Evolutionary conservation across 345 rosid species (phyloP).

Genomic region (Bruguiera sexangula): DNA sequence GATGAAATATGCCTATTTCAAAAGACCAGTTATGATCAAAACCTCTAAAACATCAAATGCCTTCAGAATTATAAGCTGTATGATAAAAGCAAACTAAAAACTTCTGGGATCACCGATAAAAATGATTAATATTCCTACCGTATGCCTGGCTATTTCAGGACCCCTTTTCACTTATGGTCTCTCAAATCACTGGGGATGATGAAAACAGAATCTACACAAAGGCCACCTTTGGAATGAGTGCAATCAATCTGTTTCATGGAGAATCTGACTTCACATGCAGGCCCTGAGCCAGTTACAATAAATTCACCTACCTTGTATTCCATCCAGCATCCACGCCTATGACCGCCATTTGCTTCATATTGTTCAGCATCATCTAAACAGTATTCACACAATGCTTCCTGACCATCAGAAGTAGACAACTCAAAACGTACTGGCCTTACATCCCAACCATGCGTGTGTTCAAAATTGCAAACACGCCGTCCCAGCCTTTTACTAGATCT

Average conservation of each 20-base stretch:
- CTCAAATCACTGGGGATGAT: slow-evolving; percentile 68
- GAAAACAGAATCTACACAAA: slow-evolving; percentile 88
- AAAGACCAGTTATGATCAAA: slow-evolving; percentile 33
- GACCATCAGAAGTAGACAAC: slow-evolving; percentile 21
- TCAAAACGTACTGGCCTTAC: slow-evolving; percentile 50
- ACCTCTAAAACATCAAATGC: slow-evolving; percentile 32
- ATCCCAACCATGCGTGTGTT: slow-evolving; percentile 65
- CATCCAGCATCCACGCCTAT: slow-evolving; percentile 91
- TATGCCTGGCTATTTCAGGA: slow-evolving; percentile 35
- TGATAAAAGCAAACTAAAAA: slow-evolving; percentile 22
- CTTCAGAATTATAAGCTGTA: slow-evolving; percentile 41
- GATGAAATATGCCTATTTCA: slow-evolving; percentile 36
- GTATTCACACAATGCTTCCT: slow-evolving; percentile 20
- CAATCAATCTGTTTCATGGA: slow-evolving; percentile 96
- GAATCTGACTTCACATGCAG: slow-evolving; percentile 63
- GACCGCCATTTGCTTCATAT: slow-evolving; percentile 47
- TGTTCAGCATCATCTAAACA: slow-evolving; percentile 30
- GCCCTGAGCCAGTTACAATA: slow-evolving; percentile 51
- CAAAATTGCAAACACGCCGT: slow-evolving; percentile 34
- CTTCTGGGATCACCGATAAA: slow-evolving; percentile 17
- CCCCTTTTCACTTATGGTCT: slow-evolving; percentile 44
- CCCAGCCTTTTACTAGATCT: slow-evolving; percentile 69
- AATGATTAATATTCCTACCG: slow-evolving; percentile 12
- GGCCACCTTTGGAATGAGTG: slow-evolving; percentile 90
- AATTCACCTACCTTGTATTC: slow-evolving; percentile 82